Evolutionary conservation across 1,139 yeast species (phyloP), one percentile per base, ranked within the genome.

Genomic region (Debaryomyces psychrophilus): DNA sequence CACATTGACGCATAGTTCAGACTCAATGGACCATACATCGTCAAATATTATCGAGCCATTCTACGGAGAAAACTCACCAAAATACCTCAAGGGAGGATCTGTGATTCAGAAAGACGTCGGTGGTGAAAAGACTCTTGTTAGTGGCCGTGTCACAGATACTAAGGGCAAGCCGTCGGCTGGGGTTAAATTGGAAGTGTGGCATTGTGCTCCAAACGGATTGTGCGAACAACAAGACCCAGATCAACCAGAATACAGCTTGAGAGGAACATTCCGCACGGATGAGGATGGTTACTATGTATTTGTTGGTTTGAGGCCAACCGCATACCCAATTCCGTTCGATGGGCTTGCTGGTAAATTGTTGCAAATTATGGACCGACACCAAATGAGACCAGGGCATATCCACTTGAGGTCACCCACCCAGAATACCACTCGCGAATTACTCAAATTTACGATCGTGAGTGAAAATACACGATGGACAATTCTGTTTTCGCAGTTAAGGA

Each of bases 401-500:
- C 56, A 54, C 45, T 52, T 65, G 62, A 55, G 58, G 63, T 65
- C 23, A 53, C 66, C n/a, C 51, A 53, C 35, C 60, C 61, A 8
- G 54, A 54, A 6, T 62, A 51, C 53, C 65, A 64, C 42, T 39
- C 66, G 14, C 59, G 64, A 46, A 54, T 33, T 9, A 33, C 36
- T 8, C 36, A 33, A 33, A 33, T 33, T n/a, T 33, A 64, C 37
- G 64, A 68, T 14, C 68, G 64, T 33, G 25, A 33, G n/a, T 33
- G 36, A 47, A 62, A 62, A 33, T 64, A 63, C 44, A 55, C 58
- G 27, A 49, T 54, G 37, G 61, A 64, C 43, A 68, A 64, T 47
- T 50, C 66, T 12, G 69, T 64, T 11, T 64, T 65, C 53, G 69
- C 68, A 8, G 70, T 65, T 43, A 65, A 65, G 53, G 61, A 59